Conservation (phyloP, 805 yeast genomes). For the Starmerella cellae region DNA sequence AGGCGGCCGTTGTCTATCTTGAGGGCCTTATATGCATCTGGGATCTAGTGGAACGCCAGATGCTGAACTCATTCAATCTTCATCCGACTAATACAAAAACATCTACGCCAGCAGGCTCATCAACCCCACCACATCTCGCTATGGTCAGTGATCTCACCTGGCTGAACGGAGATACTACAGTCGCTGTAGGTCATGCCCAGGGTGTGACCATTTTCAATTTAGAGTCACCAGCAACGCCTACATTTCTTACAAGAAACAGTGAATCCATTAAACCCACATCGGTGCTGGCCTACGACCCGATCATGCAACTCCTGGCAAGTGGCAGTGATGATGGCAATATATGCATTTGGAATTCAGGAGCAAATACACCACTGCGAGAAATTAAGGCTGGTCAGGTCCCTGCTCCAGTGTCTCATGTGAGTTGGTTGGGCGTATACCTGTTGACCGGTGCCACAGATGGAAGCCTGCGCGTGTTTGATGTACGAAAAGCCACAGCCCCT, state of each 20-base stretch:
- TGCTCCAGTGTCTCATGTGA: slow-evolving; percentile 21
- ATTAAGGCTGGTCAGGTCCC: slow-evolving; percentile 18
- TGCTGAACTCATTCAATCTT: background rate
- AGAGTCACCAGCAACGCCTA: background rate
- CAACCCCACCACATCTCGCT: too few species aligned
- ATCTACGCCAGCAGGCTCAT: too few species aligned
- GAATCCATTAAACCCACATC: slow-evolving; percentile 33
- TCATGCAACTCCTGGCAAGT: slow-evolving; percentile 47
- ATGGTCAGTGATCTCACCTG: slow-evolving; percentile 5
- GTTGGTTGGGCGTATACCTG: slow-evolving; percentile 15
- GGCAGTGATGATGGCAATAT: slow-evolving; percentile 66
- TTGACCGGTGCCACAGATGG: slow-evolving; percentile 14
- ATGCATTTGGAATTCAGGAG: slow-evolving; percentile 45
- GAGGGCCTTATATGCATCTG: slow-evolving; percentile 2
- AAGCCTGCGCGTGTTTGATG: slow-evolving; percentile 7
- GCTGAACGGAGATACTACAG: slow-evolving; percentile 4
- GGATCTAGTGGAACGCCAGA: slow-evolving; percentile 6
- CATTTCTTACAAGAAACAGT: background rate
- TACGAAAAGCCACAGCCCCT: background rate
- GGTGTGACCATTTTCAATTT: background rate
- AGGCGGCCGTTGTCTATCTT: slow-evolving; percentile 1
- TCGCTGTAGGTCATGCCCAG: slow-evolving; percentile 5
- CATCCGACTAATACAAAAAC: background rate
- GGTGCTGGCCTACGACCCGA: slow-evolving; percentile 39
- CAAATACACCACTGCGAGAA: slow-evolving; percentile 11